Percentiles rank a stretch among this genome's conserved stretches.
phyloP scores from a whole-genome alignment of 306 rosid species.

The Trifolium subterraneum region DNA sequence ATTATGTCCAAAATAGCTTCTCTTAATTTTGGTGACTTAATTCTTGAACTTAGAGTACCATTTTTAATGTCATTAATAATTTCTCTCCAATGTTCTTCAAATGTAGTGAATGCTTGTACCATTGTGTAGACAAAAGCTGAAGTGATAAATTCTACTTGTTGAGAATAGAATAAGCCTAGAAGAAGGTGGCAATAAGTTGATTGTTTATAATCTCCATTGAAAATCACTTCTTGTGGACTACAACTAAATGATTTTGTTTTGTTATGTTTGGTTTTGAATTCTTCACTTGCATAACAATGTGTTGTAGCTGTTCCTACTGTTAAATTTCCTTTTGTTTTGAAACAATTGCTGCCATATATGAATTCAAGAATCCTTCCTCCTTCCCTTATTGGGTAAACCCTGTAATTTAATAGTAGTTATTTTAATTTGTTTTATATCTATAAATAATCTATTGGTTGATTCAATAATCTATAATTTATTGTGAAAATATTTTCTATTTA shows the following conservation, averaged over 20 bases:
- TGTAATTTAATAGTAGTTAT: not conserved
- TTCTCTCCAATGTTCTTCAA: slow-evolving; percentile 77
- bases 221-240: slow-evolving; percentile 86
- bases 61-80: slow-evolving; percentile 62
- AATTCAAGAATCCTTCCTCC: slow-evolving; percentile 84
- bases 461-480: no score
- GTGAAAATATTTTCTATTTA: no score
- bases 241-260: slow-evolving; percentile 75
- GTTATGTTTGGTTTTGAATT: slow-evolving; percentile 86
- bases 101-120: slow-evolving; percentile 66
- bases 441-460: no score
- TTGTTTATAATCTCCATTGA: slow-evolving; percentile 77
- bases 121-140: slow-evolving; percentile 84
- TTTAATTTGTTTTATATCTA: no score
- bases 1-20: slow-evolving; percentile 59
- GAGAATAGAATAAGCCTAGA: slow-evolving; percentile 75
- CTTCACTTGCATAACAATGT: slow-evolving; percentile 83
- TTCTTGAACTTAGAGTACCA: slow-evolving; percentile 55
- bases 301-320: slow-evolving; percentile 88
- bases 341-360: slow-evolving; percentile 83
- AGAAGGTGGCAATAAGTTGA: slow-evolving; percentile 92
- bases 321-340: slow-evolving; percentile 79
- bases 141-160: slow-evolving; percentile 75
- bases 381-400: slow-evolving; percentile 74
- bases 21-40: slow-evolving; percentile 55